Evolutionary conservation across 163 green algal species (phyloP).

Genomic region (Volvox carteri): DNA sequence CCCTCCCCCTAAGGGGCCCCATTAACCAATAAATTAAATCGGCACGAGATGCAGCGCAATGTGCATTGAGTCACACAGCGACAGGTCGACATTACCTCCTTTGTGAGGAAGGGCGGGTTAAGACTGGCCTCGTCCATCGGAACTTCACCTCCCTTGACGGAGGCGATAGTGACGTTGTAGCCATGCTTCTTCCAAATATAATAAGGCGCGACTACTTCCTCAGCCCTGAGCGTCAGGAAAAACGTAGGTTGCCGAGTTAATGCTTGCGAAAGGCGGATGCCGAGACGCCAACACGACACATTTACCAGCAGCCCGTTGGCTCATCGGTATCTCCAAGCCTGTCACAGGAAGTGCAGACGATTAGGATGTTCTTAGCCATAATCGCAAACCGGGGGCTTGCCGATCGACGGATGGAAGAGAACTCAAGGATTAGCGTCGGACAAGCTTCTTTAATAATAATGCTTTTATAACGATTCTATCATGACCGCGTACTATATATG

Average conservation of each 20-base stretch:
- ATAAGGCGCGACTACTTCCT: constrained; percentile 64
- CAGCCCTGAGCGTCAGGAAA: constrained; percentile 33
- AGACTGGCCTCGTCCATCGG: constrained; percentile 61
- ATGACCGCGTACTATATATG: no score
- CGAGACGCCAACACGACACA: not conserved
- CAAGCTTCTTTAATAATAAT: no score
- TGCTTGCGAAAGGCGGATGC: not conserved
- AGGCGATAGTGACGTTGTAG: constrained; percentile 39
- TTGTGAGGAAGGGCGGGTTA: constrained; percentile 52
- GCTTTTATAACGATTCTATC: no score
- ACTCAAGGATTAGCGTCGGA: no score
- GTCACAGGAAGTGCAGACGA: constrained; percentile 50
- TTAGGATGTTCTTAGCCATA: constrained; percentile 59
- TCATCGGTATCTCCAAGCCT: constrained; percentile 48
- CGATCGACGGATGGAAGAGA: no score
- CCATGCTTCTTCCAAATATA: constrained; percentile 57
- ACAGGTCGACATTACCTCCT: constrained; percentile 56
- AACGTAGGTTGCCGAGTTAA: not conserved
- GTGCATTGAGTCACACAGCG: no score
- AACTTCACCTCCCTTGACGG: constrained; percentile 60
- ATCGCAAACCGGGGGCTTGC: no score
- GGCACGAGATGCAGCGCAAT: no score
- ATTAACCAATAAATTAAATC: no score
- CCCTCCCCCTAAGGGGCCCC: no score
- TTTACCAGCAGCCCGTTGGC: constrained; percentile 59